phyloP scores from a whole-genome alignment of 1,284 basidiomycete genomes.

The Cutaneotrichosporon spelunceum region DNA sequence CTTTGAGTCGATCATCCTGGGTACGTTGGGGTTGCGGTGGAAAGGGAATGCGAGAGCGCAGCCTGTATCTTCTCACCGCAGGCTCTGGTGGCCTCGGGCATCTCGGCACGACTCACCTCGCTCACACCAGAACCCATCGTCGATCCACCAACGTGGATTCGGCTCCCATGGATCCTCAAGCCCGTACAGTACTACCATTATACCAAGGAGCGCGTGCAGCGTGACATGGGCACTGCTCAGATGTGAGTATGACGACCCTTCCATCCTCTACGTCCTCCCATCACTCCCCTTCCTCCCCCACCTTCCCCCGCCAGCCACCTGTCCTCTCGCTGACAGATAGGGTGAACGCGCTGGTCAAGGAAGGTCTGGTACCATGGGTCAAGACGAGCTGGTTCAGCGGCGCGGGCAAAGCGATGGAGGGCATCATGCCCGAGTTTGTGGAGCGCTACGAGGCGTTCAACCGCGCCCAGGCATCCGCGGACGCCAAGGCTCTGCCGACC shows the following conservation, averaged over 20 bases:
- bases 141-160: slow-evolving; percentile 13
- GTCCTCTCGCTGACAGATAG: not conserved
- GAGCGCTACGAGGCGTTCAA: slow-evolving; percentile 15
- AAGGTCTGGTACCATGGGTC: not conserved
- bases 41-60: not conserved
- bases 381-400: slow-evolving; percentile 4
- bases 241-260: not conserved
- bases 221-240: not conserved
- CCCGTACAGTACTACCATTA: not conserved
- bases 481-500: not conserved
- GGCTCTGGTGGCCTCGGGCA: not conserved
- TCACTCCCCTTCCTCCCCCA: no score
- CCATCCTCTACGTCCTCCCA: no score
- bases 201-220: slow-evolving; percentile 5
- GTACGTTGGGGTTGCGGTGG: slow-evolving; percentile 6
- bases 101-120: slow-evolving; percentile 31
- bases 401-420: not conserved
- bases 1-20: slow-evolving; percentile 9
- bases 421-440: not conserved
- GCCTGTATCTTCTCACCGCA: no score
- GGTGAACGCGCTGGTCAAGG: not conserved
- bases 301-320: no score
- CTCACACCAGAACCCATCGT: slow-evolving; percentile 18
- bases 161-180: slow-evolving; percentile 2
- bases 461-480: slow-evolving; percentile 14